Evolutionary conservation across 352 stramenopile genomes (phyloP), one percentile per base, ranked within the genome.

Genomic region (Phytopythium mirpurense): DNA sequence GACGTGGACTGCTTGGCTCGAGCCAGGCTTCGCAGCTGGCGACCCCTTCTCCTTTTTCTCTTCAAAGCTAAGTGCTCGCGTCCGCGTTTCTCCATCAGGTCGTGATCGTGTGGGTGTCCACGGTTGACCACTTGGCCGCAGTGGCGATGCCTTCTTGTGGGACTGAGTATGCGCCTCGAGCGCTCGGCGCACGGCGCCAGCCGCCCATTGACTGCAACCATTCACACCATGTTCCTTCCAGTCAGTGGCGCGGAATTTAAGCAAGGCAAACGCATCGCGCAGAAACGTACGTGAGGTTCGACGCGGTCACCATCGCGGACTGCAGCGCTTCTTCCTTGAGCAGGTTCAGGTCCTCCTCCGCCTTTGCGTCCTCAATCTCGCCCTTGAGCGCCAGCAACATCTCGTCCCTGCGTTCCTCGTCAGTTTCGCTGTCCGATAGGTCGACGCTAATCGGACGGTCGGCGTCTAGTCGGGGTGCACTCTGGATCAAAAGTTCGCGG

Each of bases 261-360:
- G n/a, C 1, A 1, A 15, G 0, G 4, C 43, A 52, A 29, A 37
- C 15, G 51, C 4, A 37, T 36, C 27, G 37, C 35, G 42, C 21
- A 9, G 55, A 36, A 11, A 67, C 68, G 43, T 67, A 84, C 69
- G 83, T 94, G 16, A 94, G 67, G 50, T 94, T 94, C 0, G 83
- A 90, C n/a, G 83, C 83, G 14, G 83, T 94, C 5, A 59, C 64
- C 52, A 94, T 85, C 2, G 79, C 83, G 54, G 83, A 90, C 21
- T 88, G 68, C 26, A 94, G 54, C 16, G 83, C 83, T 51, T 93
- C 83, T 46, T 82, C 62, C 47, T 83, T 78, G 4, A 88, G 59
- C 37, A 71, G 52, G 10, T 72, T 63, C 14, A 93, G 51, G 66
- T 90, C 82, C 55, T 77, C 67, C 45, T 90, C 73, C 0, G 71